Evolutionary conservation across 345 rosid genomes (phyloP).

Genomic region (Microthlaspi erraticum): DNA sequence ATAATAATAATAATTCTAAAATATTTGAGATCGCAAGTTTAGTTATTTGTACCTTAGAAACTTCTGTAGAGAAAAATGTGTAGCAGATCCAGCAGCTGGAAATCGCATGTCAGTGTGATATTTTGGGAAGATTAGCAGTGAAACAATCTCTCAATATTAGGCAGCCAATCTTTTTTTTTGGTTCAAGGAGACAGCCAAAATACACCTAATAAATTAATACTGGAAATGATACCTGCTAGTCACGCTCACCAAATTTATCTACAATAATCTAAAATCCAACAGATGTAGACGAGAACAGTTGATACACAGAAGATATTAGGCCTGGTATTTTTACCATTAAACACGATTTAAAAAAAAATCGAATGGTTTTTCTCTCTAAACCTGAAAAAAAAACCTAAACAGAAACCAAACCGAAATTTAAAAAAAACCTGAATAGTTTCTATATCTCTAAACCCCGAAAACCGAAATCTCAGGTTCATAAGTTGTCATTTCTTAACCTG

Average conservation of each 20-base stretch:
- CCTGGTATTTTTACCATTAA: too few species aligned
- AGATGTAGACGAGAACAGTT: constrained; percentile 24
- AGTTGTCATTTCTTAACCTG: background rate
- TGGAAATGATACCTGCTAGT: constrained; percentile 83
- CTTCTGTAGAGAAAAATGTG: background rate
- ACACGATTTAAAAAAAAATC: too few species aligned
- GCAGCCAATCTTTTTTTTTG: background rate
- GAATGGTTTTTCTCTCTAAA: too few species aligned
- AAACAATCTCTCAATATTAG: background rate
- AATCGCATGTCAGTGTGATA: constrained; percentile 14
- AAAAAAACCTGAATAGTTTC: too few species aligned
- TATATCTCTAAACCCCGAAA: too few species aligned
- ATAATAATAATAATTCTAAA: too few species aligned
- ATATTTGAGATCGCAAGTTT: background rate
- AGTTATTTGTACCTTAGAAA: background rate
- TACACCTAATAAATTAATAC: background rate
- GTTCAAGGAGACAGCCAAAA: background rate
- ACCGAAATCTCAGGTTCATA: too few species aligned
- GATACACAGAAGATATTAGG: background rate
- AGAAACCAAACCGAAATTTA: too few species aligned
- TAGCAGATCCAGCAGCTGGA: constrained; percentile 11
- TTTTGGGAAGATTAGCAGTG: background rate
- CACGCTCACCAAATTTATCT: constrained; percentile 97
- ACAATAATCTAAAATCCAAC: constrained; percentile 78
- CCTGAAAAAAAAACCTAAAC: too few species aligned